phyloP scores from a whole-genome alignment of 192 early-diverging fungal genomes.

The Anaeromyces robustus region DNA sequence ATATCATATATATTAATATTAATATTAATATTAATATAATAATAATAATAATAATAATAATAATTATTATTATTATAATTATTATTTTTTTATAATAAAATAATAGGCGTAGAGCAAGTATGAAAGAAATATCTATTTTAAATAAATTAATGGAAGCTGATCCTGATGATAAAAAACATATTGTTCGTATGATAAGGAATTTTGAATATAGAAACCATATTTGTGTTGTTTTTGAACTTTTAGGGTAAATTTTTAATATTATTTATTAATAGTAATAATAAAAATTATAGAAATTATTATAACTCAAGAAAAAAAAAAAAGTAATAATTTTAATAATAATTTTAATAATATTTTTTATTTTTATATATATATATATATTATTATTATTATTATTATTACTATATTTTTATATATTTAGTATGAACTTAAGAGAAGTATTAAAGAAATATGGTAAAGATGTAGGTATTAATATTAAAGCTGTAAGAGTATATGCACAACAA shows the following conservation, averaged over 20 bases:
- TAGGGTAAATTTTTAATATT: constrained; percentile 30
- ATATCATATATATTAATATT: no score
- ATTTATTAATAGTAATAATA: neutral
- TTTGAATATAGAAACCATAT: constrained; percentile 85
- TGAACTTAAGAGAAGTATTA: constrained; percentile 82
- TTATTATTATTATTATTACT: no score
- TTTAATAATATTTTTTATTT: no score
- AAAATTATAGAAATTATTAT: no score
- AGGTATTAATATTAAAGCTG: constrained; percentile 84
- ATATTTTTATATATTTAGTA: constrained; percentile 23
- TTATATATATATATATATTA: no score
- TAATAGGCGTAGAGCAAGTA: constrained; percentile 59
- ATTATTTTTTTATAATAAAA: neutral
- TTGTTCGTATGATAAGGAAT: constrained; percentile 64
- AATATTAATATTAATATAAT: no score
- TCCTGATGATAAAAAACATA: constrained; percentile 74
- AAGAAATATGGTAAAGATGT: constrained; percentile 91
- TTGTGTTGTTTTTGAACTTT: constrained; percentile 87
- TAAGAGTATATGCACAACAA: constrained; percentile 80
- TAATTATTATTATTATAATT: no score
- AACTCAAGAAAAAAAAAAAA: no score
- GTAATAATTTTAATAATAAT: no score
- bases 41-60: no score
- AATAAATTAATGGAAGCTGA: constrained; percentile 72
- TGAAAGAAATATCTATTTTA: constrained; percentile 78